phyloP scores from a whole-genome alignment of 805 yeast species.

The Schizosaccharomyces osmophilus region DNA sequence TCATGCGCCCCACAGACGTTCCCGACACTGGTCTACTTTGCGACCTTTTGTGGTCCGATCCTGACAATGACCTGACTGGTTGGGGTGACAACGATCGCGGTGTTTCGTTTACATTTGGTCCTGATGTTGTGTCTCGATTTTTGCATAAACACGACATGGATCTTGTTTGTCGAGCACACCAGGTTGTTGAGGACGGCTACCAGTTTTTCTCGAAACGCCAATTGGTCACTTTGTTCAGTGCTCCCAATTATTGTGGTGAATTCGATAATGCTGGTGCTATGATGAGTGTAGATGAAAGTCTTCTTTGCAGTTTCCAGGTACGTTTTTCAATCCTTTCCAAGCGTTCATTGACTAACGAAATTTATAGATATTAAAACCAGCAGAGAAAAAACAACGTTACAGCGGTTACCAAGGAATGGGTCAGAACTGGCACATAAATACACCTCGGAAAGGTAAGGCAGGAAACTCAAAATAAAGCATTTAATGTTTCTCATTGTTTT shows the following conservation, averaged over 20 bases:
- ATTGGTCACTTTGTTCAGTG: constrained; percentile 80
- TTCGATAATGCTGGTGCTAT: constrained; percentile 98
- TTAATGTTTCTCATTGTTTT: neutral
- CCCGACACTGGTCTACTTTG: constrained; percentile 94
- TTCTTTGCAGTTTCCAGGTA: constrained; percentile 60
- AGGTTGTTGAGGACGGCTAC: constrained; percentile 96
- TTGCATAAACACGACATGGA: constrained; percentile 95
- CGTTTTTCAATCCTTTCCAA: too few species aligned
- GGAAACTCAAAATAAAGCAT: neutral
- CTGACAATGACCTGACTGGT: constrained; percentile 92
- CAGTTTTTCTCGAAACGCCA: constrained; percentile 92
- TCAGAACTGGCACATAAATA: neutral
- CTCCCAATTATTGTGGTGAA: constrained; percentile 91
- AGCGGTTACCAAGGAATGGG: constrained; percentile 13
- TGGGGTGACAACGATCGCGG: constrained; percentile 99
- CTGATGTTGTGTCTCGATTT: constrained; percentile 90
- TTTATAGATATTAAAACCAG: constrained; percentile 66
- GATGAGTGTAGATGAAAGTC: constrained; percentile 96
- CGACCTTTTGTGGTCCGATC: constrained; percentile 94
- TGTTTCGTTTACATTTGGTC: constrained; percentile 98
- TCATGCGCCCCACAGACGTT: constrained; percentile 90
- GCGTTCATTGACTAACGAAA: constrained; percentile 24
- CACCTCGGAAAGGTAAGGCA: neutral
- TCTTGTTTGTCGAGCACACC: constrained; percentile 93
- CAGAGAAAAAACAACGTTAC: constrained; percentile 75